Base-by-base conservation (phyloP, 2,329 filamentous ascomycete species). In the Diaporthe amygdali region DNA sequence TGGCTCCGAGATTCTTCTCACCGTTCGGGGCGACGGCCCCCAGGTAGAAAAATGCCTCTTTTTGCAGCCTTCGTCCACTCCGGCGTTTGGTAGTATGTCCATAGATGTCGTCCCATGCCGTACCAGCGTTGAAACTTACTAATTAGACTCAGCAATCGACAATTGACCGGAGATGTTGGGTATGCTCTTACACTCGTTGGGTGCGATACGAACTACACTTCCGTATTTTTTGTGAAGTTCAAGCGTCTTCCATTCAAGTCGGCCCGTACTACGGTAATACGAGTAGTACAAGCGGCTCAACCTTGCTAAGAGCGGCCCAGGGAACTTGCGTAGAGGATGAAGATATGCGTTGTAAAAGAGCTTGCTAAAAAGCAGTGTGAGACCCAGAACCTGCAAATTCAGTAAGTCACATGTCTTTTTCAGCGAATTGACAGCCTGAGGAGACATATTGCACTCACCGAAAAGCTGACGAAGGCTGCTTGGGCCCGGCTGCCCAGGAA, bases 221-320 rank as follows among this genome's bases (percentile, higher is more conserved):
- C 64, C 64, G 51, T 68, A 68, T n/a, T 55, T 52, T 32, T 37
- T n/a, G n/a, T 68, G 64, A 15, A 68, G 64, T 20, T 68, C 64
- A n/a, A 55, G 32, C 22, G 49, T 61, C 44, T 61, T 61, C 22
- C 34, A 44, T n/a, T 68, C 44, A n/a, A 52, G 37, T 34, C 56
- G 32, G 14, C 64, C 64, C n/a, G 47, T 52, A 17, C 37, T 54
- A 30, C 49, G 49, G 12, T 37, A 52, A 15, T 30, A 52, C 8
- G 49, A 54, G 34, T 68, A 55, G 34, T 22, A 52, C 37, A 68
- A 34, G 46, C 64, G 47, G 39, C 27, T 54, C 14, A 34, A 37
- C 17, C 44, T 52, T n/a, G 37, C 46, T 30, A 41, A 30, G 3
- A 44, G 15, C 7, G 64, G 64, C 14, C 64, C 64, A 15, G 64